Base-by-base conservation (phyloP, 208 protist species). In the Leishmania aethiopica region DNA sequence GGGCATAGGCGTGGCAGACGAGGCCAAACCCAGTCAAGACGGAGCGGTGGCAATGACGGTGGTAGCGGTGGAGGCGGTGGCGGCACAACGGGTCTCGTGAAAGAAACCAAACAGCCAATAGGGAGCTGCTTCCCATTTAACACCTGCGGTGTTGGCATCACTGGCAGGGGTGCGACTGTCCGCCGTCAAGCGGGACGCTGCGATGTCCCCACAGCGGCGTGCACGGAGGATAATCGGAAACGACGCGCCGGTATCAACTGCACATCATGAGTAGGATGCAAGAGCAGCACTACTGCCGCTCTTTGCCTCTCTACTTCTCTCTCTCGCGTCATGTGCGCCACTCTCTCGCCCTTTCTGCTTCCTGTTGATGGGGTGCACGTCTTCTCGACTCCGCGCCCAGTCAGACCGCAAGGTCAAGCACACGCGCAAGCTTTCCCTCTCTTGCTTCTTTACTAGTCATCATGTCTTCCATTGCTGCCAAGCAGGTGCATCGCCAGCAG, bases 401-500 rank as follows among this genome's bases (percentile, higher is more conserved):
- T 35, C 45, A 2, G 42, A 35, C 40, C 32, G 19, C 25, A 28
- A 17, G 11, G 69, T 49, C 11, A 28, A 17, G 5, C 28, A 35
- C 45, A 32, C 45, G 40, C 28, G 45, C 25, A 53, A 1, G 22
- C 40, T 32, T 15, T 53, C 0, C 22, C 28, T 55, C 8, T 35
- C 10, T 32, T 47, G 25, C 40, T 55, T 3, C 3, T 35, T 1
- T 47, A 74, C 28, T 37, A 60, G 49, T 42, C n/a, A 60, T 45
- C 45, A 86, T 86, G 83, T 86, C 78, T n/a, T 67, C 60, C 13
- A 73, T 94, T 66, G 91, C 89, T 28, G 78, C 82, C 0, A 91
- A 90, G 75, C 94, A 97, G 81, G 67, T 95, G 32, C 85, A 92
- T 37, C 90, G 94, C 6, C 94, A 97, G 82, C 83, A 92, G 60